A percentile compares a stretch with the other conserved stretches of the same genome.
These are phyloP conservation scores for Eucalyptus albens DNA, from an alignment of 345 rosid species.

Conservation along the genomic window DNA sequence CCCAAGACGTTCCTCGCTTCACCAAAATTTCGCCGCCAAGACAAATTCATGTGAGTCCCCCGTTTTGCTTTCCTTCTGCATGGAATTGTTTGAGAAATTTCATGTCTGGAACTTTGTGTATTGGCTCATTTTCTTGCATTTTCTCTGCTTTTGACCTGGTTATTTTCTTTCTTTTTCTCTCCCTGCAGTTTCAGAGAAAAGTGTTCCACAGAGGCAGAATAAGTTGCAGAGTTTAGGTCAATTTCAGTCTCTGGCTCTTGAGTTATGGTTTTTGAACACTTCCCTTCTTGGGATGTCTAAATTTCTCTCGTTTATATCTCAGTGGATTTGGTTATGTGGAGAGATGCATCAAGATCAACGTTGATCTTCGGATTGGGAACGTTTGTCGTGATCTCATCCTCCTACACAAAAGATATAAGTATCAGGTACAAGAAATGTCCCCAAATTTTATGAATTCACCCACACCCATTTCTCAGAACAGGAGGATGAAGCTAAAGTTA, in stretches of 20 bases:
- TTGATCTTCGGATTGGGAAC: constrained; percentile 75
- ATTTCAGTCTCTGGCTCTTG: not conserved
- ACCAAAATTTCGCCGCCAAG: constrained; percentile 22
- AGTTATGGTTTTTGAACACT: not conserved
- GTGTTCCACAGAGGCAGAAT: constrained; percentile 33
- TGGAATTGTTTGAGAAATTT: not conserved
- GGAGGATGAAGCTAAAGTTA: not conserved
- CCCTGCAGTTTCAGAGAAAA: constrained; percentile 6
- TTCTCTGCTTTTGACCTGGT: not conserved
- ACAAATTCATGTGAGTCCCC: not conserved
- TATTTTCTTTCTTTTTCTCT: not conserved
- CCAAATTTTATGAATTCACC: not conserved
- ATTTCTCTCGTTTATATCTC: not conserved
- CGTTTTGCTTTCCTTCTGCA: constrained; percentile 1
- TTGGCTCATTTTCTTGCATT: not conserved
- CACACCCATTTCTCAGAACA: not conserved
- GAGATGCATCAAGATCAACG: constrained; percentile 69
- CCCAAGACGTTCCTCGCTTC: constrained; percentile 21
- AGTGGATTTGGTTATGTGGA: constrained; percentile 98
- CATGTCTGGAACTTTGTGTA: not conserved
- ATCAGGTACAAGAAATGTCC: constrained; percentile 30
- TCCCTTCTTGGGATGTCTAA: not conserved
- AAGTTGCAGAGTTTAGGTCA: constrained; percentile 71
- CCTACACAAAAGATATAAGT: constrained; percentile 61
- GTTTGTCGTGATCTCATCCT: constrained; percentile 59